Evolutionary conservation across 1,284 basidiomycete genomes (phyloP).

Genomic region (Ganoderma lucidum): DNA sequence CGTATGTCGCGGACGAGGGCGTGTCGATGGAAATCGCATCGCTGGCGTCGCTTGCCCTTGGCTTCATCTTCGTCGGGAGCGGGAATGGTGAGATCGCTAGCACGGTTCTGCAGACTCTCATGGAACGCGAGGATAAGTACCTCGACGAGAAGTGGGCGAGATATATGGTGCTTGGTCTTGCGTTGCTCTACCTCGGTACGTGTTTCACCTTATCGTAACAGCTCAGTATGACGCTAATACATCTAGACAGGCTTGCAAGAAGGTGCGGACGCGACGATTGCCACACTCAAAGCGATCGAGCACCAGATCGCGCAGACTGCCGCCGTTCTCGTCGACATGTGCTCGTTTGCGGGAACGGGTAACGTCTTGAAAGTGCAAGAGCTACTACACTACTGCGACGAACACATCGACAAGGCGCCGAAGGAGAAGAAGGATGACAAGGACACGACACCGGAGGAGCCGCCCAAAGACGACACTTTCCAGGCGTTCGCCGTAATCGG

Average conservation of each 20-base stretch:
- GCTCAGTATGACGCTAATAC: background rate
- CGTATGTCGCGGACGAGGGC: conserved; percentile 82
- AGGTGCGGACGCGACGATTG: conserved; percentile 93
- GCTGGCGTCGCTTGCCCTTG: conserved; percentile 88
- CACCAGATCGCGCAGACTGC: conserved; percentile 93
- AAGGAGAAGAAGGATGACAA: conserved; percentile 67
- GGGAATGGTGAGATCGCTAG: conserved; percentile 94
- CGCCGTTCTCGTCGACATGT: conserved; percentile 93
- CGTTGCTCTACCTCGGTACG: conserved; percentile 90
- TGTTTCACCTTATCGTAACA: conserved; percentile 14
- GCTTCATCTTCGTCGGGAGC: conserved; percentile 96
- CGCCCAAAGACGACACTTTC: conserved; percentile 79
- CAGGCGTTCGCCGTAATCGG: conserved; percentile 96
- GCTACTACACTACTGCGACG: conserved; percentile 94
- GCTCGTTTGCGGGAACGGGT: conserved; percentile 94
- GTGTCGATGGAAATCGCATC: conserved; percentile 91
- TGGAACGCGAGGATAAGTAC: conserved; percentile 84
- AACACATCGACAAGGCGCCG: conserved; percentile 79
- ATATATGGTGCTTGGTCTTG: conserved; percentile 92
- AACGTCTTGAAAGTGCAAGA: conserved; percentile 95
- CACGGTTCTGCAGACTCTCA: conserved; percentile 91
- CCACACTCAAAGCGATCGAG: conserved; percentile 95
- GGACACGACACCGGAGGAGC: conserved; percentile 62
- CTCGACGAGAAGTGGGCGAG: conserved; percentile 94
- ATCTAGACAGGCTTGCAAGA: conserved; percentile 81